A percentile compares a stretch with the other conserved stretches of the same genome.
These are phyloP conservation scores for Trypanosomatidae sp. DNA, from an alignment of 208 protist genomes.

Conservation along the genomic window DNA sequence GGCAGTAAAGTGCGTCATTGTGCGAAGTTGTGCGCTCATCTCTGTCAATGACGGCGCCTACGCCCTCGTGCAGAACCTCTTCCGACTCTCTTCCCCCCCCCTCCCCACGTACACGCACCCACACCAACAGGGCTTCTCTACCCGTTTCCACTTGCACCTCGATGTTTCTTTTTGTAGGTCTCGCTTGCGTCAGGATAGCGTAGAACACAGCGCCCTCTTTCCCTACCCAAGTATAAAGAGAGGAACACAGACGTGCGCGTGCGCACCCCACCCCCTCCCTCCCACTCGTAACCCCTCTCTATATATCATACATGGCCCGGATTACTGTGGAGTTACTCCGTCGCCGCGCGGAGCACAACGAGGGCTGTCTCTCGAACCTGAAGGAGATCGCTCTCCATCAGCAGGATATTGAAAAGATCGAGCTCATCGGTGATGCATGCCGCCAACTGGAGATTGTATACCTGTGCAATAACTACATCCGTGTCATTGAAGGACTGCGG, in stretches of 20 bases:
- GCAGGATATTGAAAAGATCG: constrained; percentile 95
- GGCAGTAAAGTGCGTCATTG: neutral
- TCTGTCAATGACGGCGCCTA: neutral
- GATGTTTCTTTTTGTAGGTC: neutral
- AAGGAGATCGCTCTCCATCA: constrained; percentile 97
- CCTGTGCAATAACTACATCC: constrained; percentile 97
- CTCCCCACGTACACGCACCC: neutral
- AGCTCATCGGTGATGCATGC: constrained; percentile 84
- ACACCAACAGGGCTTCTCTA: neutral
- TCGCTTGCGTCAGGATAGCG: neutral
- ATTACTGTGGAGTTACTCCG: constrained; percentile 94
- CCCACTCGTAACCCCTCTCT: neutral
- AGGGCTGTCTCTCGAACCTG: constrained; percentile 93
- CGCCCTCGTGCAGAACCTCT: neutral
- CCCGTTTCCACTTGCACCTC: neutral
- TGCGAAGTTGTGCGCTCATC: neutral
- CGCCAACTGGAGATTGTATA: constrained; percentile 95
- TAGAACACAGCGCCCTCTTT: neutral
- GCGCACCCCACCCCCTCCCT: neutral
- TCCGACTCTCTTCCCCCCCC: neutral
- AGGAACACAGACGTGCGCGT: neutral
- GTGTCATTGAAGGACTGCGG: constrained; percentile 92
- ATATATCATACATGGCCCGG: constrained; percentile 31
- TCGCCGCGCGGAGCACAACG: constrained; percentile 96
- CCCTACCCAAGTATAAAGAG: neutral